Evolutionary conservation across 2,329 filamentous ascomycete genomes (phyloP), one percentile per base, ranked within the genome.

Genomic region (Phaeosphaeriaceae sp.): DNA sequence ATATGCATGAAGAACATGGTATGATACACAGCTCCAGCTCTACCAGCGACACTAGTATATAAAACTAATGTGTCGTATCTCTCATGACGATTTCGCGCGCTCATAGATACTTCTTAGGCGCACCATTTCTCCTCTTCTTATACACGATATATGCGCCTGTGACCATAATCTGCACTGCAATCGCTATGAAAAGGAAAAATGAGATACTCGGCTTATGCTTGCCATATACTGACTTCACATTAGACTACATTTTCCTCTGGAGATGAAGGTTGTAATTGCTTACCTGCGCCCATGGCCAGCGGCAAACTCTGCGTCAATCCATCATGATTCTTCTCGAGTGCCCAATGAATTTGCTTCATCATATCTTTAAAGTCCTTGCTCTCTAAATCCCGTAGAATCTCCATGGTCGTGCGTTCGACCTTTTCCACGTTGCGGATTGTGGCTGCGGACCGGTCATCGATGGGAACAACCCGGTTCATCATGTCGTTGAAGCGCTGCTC

Each of bases 61-160:
- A 7, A n/a, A n/a, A n/a, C n/a, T n/a, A n/a, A n/a, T n/a, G n/a
- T n/a, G n/a, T n/a, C n/a, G n/a, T n/a, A n/a, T n/a, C n/a, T n/a
- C n/a, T n/a, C n/a, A 26, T 11, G 2, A 26, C 23, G 23, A 8
- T 26, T 26, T 26, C 7, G 23, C 7, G 23, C 18, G 13, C 39
- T 39, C 58, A 96, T 70, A 96, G 77, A 74, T 92, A 97, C 77
- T 97, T 97, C 82, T 96, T 96, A n/a, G 90, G 90, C 73, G 86
- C 84, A 56, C 81, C 85, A 32, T 83, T 81, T 75, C 87, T 84
- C 67, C 88, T 86, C 63, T 86, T 83, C 82, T 96, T 96, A 76
- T 96, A 96, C 50, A 87, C 70, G 30, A 90, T 72, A 68, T 92
- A 96, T 1, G 80, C 83, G 2, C 75, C 84, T 0, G 84, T 84